A percentile compares a stretch with the other conserved stretches of the same genome.
Evolutionary conservation across 805 yeast species (phyloP).

Genomic region (Candida takata): DNA sequence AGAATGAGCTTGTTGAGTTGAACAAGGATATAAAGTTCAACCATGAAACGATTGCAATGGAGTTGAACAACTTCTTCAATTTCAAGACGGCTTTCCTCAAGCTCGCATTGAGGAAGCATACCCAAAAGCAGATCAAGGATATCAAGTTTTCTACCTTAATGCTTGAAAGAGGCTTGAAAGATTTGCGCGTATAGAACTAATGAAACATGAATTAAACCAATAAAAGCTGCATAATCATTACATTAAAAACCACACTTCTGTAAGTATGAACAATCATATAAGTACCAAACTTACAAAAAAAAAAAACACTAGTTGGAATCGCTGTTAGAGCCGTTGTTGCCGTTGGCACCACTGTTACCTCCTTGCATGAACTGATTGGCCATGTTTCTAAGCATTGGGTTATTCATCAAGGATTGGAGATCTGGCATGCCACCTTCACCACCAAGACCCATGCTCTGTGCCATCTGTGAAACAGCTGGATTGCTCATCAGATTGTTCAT

Average conservation of each 20-base stretch:
- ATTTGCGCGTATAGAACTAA: constrained; percentile 3
- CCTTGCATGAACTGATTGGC: constrained; percentile 58
- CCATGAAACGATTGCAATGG: constrained; percentile 62
- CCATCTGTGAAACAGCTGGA: constrained; percentile 81
- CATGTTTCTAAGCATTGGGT: constrained; percentile 69
- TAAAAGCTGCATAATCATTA: background rate
- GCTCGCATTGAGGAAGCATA: constrained; percentile 31
- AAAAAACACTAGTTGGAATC: constrained; percentile 1
- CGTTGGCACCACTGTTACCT: constrained; percentile 4
- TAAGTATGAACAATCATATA: no score
- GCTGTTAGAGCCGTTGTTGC: background rate
- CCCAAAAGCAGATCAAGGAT: constrained; percentile 23
- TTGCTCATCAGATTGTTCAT: constrained; percentile 67
- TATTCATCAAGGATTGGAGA: constrained; percentile 66
- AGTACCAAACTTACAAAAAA: no score
- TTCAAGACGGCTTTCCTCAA: constrained; percentile 39
- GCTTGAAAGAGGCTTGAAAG: constrained; percentile 14
- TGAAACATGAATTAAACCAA: background rate
- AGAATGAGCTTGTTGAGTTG: constrained; percentile 35
- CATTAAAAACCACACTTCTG: no score
- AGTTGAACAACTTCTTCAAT: constrained; percentile 49
- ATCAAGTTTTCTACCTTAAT: constrained; percentile 19
- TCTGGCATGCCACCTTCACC: constrained; percentile 46
- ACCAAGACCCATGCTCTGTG: constrained; percentile 65
- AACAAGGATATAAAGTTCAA: constrained; percentile 40